Evolutionary conservation across 2,329 filamentous ascomycete genomes (phyloP).

Genomic region (Tolypocladium tundrense): DNA sequence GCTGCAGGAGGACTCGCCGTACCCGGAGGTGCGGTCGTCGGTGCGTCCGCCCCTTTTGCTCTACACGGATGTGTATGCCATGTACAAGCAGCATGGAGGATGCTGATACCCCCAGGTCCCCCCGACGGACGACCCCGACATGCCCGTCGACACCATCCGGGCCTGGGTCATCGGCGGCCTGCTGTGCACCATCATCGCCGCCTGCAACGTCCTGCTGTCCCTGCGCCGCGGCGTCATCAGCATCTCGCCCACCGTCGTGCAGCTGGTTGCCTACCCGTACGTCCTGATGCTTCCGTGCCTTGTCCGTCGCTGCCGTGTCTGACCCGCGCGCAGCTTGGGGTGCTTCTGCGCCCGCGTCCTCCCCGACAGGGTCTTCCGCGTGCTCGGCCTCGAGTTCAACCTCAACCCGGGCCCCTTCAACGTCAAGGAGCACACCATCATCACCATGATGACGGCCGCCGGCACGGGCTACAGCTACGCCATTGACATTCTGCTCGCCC

Average conservation of each 20-base stretch:
- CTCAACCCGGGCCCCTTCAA: constrained; percentile 32
- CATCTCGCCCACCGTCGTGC: constrained; percentile 43
- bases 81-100: background rate
- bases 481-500: constrained; percentile 29
- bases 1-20: constrained; percentile 40
- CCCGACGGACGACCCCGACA: constrained; percentile 35
- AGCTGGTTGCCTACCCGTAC: constrained; percentile 41
- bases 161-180: constrained; percentile 48
- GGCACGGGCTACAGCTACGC: constrained; percentile 22
- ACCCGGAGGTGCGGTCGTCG: constrained; percentile 14
- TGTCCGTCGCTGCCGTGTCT: background rate
- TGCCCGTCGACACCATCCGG: constrained; percentile 47
- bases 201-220: constrained; percentile 43
- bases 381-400: constrained; percentile 22
- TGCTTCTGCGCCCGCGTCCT: constrained; percentile 19
- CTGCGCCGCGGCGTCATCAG: constrained; percentile 37
- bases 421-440: constrained; percentile 37
- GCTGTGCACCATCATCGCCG: constrained; percentile 46
- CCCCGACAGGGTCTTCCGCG: constrained; percentile 16
- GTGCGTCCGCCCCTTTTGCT: constrained; percentile 3
- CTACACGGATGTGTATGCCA: no score
- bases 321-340: constrained; percentile 11
- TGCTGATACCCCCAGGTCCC: background rate
- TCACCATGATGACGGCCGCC: constrained; percentile 32
- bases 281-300: background rate